phyloP scores from a whole-genome alignment of 805 yeast species.

The Metschnikowia similis region DNA sequence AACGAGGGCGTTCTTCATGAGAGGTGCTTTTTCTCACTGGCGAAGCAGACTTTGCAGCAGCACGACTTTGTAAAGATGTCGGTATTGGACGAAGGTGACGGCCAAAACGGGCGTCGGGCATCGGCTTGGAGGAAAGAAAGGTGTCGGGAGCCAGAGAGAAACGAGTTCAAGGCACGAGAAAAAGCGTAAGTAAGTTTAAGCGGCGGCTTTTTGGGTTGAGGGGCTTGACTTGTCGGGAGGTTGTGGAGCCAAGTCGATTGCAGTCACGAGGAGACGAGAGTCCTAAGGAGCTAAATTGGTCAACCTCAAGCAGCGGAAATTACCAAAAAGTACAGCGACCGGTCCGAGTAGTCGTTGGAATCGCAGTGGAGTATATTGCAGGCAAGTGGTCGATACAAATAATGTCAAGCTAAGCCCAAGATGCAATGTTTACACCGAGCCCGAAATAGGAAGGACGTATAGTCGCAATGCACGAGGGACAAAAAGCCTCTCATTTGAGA shows the following conservation, averaged over 20 bases:
- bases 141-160: not conserved
- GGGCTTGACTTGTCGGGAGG: not conserved
- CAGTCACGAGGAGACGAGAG: not conserved
- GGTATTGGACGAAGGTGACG: slow-evolving; percentile 1
- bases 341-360: not conserved
- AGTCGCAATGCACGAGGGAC: slow-evolving; percentile 1
- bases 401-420: not conserved
- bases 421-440: slow-evolving; percentile 2
- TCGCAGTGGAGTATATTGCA: not conserved
- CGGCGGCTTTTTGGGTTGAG: not conserved
- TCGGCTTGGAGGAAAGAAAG: not conserved
- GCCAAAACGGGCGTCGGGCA: not conserved
- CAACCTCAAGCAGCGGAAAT: not conserved
- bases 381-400: not conserved
- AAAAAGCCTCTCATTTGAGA: not conserved
- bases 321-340: not conserved
- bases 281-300: not conserved
- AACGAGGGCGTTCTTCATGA: slow-evolving; percentile 19
- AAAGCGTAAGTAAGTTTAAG: not conserved
- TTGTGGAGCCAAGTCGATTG: not conserved
- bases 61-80: not conserved
- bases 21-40: not conserved
- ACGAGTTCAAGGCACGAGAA: not conserved
- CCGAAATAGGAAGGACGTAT: slow-evolving; percentile 3
- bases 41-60: not conserved